phyloP scores from a whole-genome alignment of 768 basidiomycete species.

The Amanita rubescens region DNA sequence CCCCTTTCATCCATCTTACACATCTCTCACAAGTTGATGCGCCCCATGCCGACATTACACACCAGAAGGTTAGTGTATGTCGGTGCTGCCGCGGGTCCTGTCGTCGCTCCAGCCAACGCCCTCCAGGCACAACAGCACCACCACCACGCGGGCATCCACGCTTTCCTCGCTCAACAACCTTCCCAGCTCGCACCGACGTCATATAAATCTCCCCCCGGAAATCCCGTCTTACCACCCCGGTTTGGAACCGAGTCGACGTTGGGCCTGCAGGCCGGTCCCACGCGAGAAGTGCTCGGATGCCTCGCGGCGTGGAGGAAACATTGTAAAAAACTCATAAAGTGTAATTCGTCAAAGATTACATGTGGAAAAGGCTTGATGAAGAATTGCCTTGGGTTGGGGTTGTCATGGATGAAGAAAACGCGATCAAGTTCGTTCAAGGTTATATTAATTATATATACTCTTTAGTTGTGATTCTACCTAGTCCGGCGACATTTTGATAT shows the following conservation, averaged over 20 bases:
- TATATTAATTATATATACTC: conserved; percentile 44
- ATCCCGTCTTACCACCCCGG: too few relatives aligned
- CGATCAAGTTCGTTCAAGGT: not conserved
- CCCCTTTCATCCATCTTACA: not conserved
- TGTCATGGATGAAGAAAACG: conserved; percentile 1
- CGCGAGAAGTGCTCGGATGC: conserved; percentile 25
- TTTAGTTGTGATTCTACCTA: conserved; percentile 67
- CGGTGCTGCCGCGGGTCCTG: not conserved
- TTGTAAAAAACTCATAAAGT: conserved; percentile 32
- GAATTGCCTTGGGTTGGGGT: conserved; percentile 26
- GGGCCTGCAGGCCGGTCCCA: conserved; percentile 12
- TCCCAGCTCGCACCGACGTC: not conserved
- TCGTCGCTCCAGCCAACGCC: not conserved
- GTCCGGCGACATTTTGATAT: conserved; percentile 72
- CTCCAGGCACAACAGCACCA: too few relatives aligned
- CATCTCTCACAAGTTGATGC: not conserved
- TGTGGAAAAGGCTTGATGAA: conserved; percentile 31
- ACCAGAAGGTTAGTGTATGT: not conserved
- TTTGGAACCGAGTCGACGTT: not conserved
- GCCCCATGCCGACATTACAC: not conserved
- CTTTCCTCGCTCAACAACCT: not conserved
- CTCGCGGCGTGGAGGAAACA: conserved; percentile 38
- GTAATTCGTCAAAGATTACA: conserved; percentile 30
- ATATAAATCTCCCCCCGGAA: not conserved
- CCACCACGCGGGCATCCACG: too few relatives aligned